These are phyloP conservation scores for Trichoderma pleuroti DNA, from an alignment of 2,329 filamentous ascomycete genomes.

Conservation along the genomic window DNA sequence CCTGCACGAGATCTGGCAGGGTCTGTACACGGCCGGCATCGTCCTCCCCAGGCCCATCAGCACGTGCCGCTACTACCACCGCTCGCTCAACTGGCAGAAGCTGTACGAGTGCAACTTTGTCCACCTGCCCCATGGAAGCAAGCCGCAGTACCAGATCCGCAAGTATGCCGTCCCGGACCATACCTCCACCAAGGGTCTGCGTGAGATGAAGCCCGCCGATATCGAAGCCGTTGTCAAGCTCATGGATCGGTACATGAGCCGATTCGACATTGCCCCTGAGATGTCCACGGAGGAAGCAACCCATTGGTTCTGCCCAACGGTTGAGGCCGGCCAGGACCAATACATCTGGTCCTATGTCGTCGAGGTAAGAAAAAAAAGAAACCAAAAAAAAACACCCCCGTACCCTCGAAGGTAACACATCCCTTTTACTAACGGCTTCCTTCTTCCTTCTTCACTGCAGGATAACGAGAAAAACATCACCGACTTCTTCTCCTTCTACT, in stretches of 20 bases:
- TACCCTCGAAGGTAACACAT: not conserved
- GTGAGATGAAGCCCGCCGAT: slow-evolving; percentile 76
- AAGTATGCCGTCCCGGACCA: slow-evolving; percentile 78
- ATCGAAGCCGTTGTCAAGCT: slow-evolving; percentile 71
- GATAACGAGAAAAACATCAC: slow-evolving; percentile 71
- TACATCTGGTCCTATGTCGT: slow-evolving; percentile 94
- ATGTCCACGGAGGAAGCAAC: slow-evolving; percentile 77
- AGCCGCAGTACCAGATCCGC: slow-evolving; percentile 77
- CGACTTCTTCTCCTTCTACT: slow-evolving; percentile 97
- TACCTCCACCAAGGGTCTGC: slow-evolving; percentile 70
- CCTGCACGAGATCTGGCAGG: slow-evolving; percentile 81
- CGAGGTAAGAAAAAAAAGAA: slow-evolving; percentile 51
- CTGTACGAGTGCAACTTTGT: slow-evolving; percentile 94
- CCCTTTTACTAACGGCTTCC: not conserved
- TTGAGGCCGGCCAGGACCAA: slow-evolving; percentile 59
- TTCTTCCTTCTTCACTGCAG: not conserved
- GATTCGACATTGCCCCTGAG: slow-evolving; percentile 79
- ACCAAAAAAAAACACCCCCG: not conserved
- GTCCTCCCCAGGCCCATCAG: slow-evolving; percentile 88
- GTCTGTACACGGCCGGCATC: slow-evolving; percentile 90
- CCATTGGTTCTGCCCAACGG: slow-evolving; percentile 79
- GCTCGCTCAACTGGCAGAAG: slow-evolving; percentile 92
- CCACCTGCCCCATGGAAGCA: slow-evolving; percentile 77
- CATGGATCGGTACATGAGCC: slow-evolving; percentile 70
- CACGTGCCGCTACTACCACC: slow-evolving; percentile 93